These are phyloP conservation scores for Luffa aegyptiaca DNA, from an alignment of 306 rosid species.

Conservation along the genomic window DNA sequence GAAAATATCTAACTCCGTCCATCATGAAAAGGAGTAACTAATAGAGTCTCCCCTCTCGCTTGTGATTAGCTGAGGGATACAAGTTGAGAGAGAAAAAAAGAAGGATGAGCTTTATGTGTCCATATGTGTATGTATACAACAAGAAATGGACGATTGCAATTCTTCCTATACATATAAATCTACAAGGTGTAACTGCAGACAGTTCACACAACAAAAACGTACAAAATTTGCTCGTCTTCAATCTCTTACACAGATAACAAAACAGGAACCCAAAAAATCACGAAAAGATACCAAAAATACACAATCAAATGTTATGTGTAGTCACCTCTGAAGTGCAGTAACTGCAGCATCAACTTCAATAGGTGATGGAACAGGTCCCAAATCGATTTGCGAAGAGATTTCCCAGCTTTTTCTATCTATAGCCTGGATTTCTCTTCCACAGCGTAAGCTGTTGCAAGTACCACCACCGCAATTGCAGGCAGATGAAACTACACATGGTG, in stretches of 20 bases:
- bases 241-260: background rate
- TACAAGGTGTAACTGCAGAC: too few relatives aligned
- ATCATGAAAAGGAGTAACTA: background rate
- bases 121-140: background rate
- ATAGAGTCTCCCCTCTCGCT: background rate
- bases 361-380: constrained; percentile 41
- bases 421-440: background rate
- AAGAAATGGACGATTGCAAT: background rate
- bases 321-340: constrained; percentile 38
- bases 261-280: background rate
- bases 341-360: constrained; percentile 46
- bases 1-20: background rate
- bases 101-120: background rate
- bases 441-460: background rate
- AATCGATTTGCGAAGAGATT: constrained; percentile 14
- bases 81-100: background rate
- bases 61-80: background rate
- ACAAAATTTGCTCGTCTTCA: background rate
- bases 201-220: background rate
- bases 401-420: constrained; percentile 7
- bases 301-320: background rate
- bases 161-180: background rate
- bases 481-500: background rate
- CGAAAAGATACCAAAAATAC: background rate
- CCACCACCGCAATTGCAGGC: background rate